Evolutionary conservation across 2,329 filamentous ascomycete species (phyloP).

Genomic region (Byssothecium circinans): DNA sequence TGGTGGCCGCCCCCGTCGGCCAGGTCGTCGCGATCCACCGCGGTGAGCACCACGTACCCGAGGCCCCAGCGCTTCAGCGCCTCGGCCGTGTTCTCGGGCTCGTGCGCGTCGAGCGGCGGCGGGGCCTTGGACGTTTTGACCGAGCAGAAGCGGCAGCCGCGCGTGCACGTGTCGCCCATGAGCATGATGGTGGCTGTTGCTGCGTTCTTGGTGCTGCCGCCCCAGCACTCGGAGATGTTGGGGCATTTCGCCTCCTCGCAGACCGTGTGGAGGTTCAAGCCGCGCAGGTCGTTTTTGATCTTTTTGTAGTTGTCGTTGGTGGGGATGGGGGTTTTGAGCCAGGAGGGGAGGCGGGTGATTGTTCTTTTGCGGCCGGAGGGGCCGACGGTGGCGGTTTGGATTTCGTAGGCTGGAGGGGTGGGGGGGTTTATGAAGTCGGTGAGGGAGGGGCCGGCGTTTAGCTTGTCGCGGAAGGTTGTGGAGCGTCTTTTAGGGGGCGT

Average conservation of each 20-base stretch:
- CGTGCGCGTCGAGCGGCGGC: constrained; percentile 87
- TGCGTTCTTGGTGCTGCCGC: constrained; percentile 80
- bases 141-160: constrained; percentile 94
- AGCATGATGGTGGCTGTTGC: constrained; percentile 99
- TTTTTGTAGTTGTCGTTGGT: constrained; percentile 85
- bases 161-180: constrained; percentile 97
- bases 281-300: constrained; percentile 90
- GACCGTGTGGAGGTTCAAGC: constrained; percentile 88
- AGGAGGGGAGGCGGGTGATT: constrained; percentile 78
- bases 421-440: constrained; percentile 61
- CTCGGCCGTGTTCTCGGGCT: constrained; percentile 95
- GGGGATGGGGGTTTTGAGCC: constrained; percentile 96
- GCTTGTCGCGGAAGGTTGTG: constrained; percentile 63
- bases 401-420: constrained; percentile 58
- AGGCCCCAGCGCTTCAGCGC: constrained; percentile 89
- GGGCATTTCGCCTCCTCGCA: constrained; percentile 97
- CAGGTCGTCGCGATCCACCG: constrained; percentile 90
- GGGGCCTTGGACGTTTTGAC: constrained; percentile 83
- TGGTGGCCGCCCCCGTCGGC: constrained; percentile 84
- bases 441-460: constrained; percentile 67
- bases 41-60: constrained; percentile 93
- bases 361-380: constrained; percentile 64
- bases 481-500: constrained; percentile 44
- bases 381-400: constrained; percentile 64
- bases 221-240: constrained; percentile 98